phyloP scores from a whole-genome alignment of 441 rosid species.

The Sinapis alba region DNA sequence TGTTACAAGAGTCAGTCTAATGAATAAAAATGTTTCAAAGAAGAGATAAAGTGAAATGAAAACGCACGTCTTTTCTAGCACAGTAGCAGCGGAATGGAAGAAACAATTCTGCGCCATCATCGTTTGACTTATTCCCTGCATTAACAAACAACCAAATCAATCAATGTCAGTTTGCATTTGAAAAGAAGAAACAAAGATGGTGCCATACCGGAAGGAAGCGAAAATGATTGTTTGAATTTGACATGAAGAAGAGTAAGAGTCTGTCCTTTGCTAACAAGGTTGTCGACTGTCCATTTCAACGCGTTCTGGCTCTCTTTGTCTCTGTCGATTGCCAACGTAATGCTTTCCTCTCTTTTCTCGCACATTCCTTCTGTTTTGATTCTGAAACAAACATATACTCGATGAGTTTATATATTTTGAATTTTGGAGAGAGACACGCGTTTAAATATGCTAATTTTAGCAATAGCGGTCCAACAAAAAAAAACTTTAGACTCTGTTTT shows the following conservation, averaged over 20 bases:
- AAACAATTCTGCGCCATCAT: conserved; percentile 53
- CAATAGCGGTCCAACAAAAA: too few relatives aligned
- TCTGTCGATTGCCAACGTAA: conserved; percentile 73
- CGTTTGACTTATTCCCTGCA: conserved; percentile 21
- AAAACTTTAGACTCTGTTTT: too few relatives aligned
- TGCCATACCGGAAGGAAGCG: not conserved
- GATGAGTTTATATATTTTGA: too few relatives aligned
- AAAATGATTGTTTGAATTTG: conserved; percentile 39
- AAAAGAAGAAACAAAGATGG: too few relatives aligned
- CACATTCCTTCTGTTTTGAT: too few relatives aligned
- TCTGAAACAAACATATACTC: too few relatives aligned
- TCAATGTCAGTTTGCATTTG: not conserved
- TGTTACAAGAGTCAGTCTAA: conserved; percentile 26
- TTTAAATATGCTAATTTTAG: too few relatives aligned
- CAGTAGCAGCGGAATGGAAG: conserved; percentile 91
- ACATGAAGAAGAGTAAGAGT: conserved; percentile 72
- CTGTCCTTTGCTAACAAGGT: conserved; percentile 63
- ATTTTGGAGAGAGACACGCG: too few relatives aligned
- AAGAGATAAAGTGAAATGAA: too few relatives aligned
- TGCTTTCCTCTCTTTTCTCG: conserved; percentile 31
- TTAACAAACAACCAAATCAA: not conserved
- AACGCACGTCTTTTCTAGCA: conserved; percentile 68
- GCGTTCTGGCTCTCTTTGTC: conserved; percentile 87
- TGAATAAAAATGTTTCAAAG: too few relatives aligned
- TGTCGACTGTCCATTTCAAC: conserved; percentile 75